Conservation (phyloP, 805 yeast genomes). For the Jamesozyma lodderae region DNA sequence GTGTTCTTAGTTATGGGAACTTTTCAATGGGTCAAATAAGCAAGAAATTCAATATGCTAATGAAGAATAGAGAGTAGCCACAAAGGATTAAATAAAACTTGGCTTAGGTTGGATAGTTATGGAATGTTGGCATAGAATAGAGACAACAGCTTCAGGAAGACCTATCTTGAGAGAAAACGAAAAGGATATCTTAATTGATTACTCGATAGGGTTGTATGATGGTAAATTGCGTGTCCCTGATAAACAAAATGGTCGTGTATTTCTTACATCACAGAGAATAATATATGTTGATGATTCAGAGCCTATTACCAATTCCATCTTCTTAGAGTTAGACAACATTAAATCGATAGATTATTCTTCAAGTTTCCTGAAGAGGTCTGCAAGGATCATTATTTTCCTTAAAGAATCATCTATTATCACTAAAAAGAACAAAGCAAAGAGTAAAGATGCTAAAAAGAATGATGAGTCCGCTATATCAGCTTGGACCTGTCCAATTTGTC, state of each 20-base stretch:
- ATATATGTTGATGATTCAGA: slow-evolving; percentile 55
- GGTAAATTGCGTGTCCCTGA: slow-evolving; percentile 55
- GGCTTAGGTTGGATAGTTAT: slow-evolving; percentile 5
- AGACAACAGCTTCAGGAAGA: slow-evolving; percentile 32
- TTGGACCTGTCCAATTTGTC: slow-evolving; percentile 89
- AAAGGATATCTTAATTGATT: slow-evolving; percentile 43
- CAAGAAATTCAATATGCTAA: too few relatives aligned
- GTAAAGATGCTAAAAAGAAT: neutral
- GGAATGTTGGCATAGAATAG: slow-evolving; percentile 32
- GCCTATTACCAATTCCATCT: slow-evolving; percentile 38
- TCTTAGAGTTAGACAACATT: slow-evolving; percentile 38
- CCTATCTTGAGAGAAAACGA: slow-evolving; percentile 39
- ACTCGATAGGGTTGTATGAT: slow-evolving; percentile 66
- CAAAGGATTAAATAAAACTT: neutral
- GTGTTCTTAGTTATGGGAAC: too few relatives aligned
- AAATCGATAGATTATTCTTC: slow-evolving; percentile 33
- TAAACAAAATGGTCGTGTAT: slow-evolving; percentile 68
- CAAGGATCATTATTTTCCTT: slow-evolving; percentile 52
- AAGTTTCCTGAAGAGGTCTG: slow-evolving; percentile 67
- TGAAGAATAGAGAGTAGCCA: too few relatives aligned
- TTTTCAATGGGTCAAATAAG: too few relatives aligned
- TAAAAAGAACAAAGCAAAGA: neutral
- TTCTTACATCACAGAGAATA: slow-evolving; percentile 64
- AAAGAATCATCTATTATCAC: slow-evolving; percentile 12
- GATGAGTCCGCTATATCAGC: slow-evolving; percentile 2